Evolutionary conservation across 441 rosid species (phyloP), one percentile per base, ranked within the genome.

Genomic region (Euphorbia celastroides): DNA sequence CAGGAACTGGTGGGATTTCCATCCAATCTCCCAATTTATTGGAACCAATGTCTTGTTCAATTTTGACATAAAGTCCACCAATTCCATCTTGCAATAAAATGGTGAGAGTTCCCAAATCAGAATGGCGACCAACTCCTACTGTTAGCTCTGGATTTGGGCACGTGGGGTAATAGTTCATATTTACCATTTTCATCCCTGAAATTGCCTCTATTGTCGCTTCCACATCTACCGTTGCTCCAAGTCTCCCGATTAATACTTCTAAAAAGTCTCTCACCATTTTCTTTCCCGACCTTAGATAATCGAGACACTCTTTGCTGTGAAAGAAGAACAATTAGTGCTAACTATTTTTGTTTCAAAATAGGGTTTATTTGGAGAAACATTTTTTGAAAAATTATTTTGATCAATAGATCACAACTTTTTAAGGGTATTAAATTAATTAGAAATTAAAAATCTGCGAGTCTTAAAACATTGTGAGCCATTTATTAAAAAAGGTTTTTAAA

Each of bases 121-220:
- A 84, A 73, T 86, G 89, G 7, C 87, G 84, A 0, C 92, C 89
- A 0, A 79, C 88, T 0, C 90, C 93, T 0, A 87, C 76, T 0
- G 88, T 87, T 3, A 83, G 82, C 60, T 82, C 82, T 0, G 93
- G 90, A 52, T 74, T 80, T 2, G 88, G 90, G 61, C 90, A 87
- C 5, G 61, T 67, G 0, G 93, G 93, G 41, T 85, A 87, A 57
- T 63, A 87, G 71, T 87, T 84, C 92, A 84, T 84, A 74, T 83
- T 81, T 27, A 87, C 88, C 79, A 71, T 60, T 71, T 78, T 83
- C 30, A 68, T 62, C 9, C 84, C 83, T 20, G 72, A 73, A 44
- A 77, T 64, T 23, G 78, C 67, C 48, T 84, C 86, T 12, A 79
- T 60, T 34, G 52, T 78, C n/a, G n/a, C n/a, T 42, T 73, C 74